Percentiles rank a stretch among this genome's conserved stretches.
Evolutionary conservation across 495 filamentous ascomycete genomes (phyloP).

Genomic region (Clavariopsis aquatica): DNA sequence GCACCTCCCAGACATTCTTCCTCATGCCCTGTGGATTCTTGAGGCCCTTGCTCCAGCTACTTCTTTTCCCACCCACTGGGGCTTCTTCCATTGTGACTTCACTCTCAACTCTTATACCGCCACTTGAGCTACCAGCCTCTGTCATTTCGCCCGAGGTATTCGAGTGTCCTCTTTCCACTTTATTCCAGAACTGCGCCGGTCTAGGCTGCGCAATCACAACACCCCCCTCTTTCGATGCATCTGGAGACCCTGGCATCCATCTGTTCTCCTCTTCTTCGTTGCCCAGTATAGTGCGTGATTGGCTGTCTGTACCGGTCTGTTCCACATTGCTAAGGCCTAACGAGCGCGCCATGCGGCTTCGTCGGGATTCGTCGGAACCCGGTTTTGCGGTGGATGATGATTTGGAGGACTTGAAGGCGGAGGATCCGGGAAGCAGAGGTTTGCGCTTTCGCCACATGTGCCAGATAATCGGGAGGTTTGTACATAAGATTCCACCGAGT

Average conservation of each 20-base stretch:
- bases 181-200: slow-evolving; percentile 26
- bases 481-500: slow-evolving; percentile 51
- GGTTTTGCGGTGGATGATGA: slow-evolving; percentile 6
- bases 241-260: neutral
- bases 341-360: slow-evolving; percentile 21
- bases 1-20: slow-evolving; percentile 30
- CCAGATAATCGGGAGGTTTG: slow-evolving; percentile 49
- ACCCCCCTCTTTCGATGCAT: slow-evolving; percentile 5
- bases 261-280: slow-evolving; percentile 13
- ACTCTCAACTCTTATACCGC: neutral
- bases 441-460: slow-evolving; percentile 32
- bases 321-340: slow-evolving; percentile 10
- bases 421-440: slow-evolving; percentile 27
- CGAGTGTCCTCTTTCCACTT: slow-evolving; percentile 14
- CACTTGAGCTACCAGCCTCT: slow-evolving; percentile 1
- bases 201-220: slow-evolving; percentile 5
- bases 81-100: neutral
- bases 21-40: slow-evolving; percentile 18
- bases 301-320: slow-evolving; percentile 27
- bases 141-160: slow-evolving; percentile 1
- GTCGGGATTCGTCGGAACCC: slow-evolving; percentile 9
- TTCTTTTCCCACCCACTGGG: neutral
- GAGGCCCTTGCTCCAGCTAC: neutral
- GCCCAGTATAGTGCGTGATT: slow-evolving; percentile 26
- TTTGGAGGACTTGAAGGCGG: slow-evolving; percentile 16